A percentile compares a stretch with the other conserved stretches of the same genome.
phyloP scores from a whole-genome alignment of 2,329 filamentous ascomycete genomes.

The Pseudogymnoascus sp. region DNA sequence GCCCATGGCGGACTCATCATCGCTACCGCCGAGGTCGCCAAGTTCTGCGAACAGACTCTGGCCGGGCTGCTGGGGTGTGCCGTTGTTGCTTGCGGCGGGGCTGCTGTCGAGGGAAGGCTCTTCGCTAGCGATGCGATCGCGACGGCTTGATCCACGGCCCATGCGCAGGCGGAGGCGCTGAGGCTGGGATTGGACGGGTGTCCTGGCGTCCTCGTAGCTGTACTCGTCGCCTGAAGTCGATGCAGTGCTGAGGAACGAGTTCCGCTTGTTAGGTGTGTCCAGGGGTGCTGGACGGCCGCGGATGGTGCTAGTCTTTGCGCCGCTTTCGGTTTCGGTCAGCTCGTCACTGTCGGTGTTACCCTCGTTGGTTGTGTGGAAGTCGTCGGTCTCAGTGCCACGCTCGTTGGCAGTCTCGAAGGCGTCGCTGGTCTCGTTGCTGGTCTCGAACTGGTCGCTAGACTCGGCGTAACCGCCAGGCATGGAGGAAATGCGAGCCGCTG shows the following conservation, averaged over 20 bases:
- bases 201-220: constrained; percentile 54
- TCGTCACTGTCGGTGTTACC: constrained; percentile 67
- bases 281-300: constrained; percentile 34
- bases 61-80: constrained; percentile 41
- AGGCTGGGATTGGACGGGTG: constrained; percentile 55
- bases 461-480: constrained; percentile 30
- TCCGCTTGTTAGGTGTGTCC: constrained; percentile 46
- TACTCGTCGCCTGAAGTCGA: constrained; percentile 78
- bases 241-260: constrained; percentile 77
- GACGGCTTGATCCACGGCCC: constrained; percentile 53
- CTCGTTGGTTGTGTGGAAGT: constrained; percentile 90
- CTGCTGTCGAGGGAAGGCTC: constrained; percentile 51
- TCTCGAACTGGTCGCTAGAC: constrained; percentile 66
- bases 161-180: constrained; percentile 65
- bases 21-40: constrained; percentile 64
- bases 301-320: constrained; percentile 28
- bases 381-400: constrained; percentile 77
- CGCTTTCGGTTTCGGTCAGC: constrained; percentile 75
- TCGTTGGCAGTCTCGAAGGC: constrained; percentile 55
- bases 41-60: constrained; percentile 91
- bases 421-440: constrained; percentile 67
- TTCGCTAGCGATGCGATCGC: constrained; percentile 54
- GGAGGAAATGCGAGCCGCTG: constrained; percentile 25
- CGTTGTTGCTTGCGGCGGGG: constrained; percentile 45
- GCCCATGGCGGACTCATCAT: constrained; percentile 51